A percentile compares a stretch with the other conserved stretches of the same genome.
These are phyloP conservation scores for Ophiostoma pallidulum DNA, from an alignment of 2,329 filamentous ascomycete species.

Conservation along the genomic window DNA sequence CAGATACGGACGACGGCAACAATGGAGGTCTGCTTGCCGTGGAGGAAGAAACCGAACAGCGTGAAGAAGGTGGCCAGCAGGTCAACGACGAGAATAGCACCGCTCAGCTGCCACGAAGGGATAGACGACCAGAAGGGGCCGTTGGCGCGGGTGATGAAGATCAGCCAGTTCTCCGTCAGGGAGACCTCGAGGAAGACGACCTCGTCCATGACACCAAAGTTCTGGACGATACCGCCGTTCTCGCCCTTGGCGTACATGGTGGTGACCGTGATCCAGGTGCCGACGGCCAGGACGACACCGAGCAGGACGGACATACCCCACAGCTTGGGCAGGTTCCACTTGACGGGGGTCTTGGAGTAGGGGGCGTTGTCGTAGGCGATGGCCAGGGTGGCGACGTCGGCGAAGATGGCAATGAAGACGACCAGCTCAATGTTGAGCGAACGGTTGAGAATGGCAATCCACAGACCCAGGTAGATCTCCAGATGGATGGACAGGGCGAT, in stretches of 20 bases:
- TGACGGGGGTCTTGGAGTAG: constrained; percentile 76
- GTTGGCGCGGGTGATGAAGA: constrained; percentile 91
- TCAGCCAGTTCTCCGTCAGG: constrained; percentile 89
- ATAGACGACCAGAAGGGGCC: constrained; percentile 86
- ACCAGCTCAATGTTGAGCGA: constrained; percentile 79
- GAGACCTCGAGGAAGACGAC: constrained; percentile 86
- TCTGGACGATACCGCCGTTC: constrained; percentile 79
- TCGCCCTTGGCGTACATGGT: constrained; percentile 65
- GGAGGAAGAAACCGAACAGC: constrained; percentile 74
- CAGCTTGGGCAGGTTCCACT: constrained; percentile 90
- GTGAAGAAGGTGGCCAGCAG: constrained; percentile 78
- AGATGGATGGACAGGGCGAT: constrained; percentile 86
- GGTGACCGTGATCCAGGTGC: constrained; percentile 82
- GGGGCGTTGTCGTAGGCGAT: constrained; percentile 92
- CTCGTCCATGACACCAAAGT: constrained; percentile 71
- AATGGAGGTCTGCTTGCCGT: constrained; percentile 54
- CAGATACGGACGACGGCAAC: constrained; percentile 81
- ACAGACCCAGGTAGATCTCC: constrained; percentile 83
- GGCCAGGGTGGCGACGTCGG: constrained; percentile 82
- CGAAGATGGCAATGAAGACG: constrained; percentile 92
- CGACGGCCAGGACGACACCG: constrained; percentile 68
- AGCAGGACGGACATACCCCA: constrained; percentile 88
- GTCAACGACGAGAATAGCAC: constrained; percentile 73
- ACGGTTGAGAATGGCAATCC: constrained; percentile 81
- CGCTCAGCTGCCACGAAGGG: constrained; percentile 74